Evolutionary conservation across 2,329 filamentous ascomycete species (phyloP).

Genomic region (Colletotrichum falcatum): DNA sequence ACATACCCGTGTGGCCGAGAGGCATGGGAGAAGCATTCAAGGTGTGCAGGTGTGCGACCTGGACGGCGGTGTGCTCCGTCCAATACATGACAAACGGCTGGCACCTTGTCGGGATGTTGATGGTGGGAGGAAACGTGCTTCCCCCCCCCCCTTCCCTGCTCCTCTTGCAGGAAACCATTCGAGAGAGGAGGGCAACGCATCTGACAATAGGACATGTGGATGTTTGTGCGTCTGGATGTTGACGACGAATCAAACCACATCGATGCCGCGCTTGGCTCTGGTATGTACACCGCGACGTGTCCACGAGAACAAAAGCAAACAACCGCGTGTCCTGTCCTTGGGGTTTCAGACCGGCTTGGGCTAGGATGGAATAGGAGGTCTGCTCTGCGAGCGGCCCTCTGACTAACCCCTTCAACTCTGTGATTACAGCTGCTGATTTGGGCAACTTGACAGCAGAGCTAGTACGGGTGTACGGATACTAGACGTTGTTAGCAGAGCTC

Average conservation of each 20-base stretch:
- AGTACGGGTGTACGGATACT: constrained; percentile 4
- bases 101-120: background rate
- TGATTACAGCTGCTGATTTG: no score
- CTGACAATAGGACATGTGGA: constrained; percentile 4
- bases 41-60: background rate
- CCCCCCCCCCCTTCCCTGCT: background rate
- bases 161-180: constrained; percentile 3
- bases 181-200: constrained; percentile 9
- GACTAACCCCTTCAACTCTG: background rate
- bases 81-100: background rate
- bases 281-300: background rate
- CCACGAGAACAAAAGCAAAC: background rate
- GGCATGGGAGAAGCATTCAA: background rate
- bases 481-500: background rate
- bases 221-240: background rate
- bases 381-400: background rate
- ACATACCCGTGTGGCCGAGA: no score
- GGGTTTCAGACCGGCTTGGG: background rate
- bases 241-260: background rate
- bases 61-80: background rate
- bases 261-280: background rate
- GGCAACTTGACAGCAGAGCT: constrained; percentile 25
- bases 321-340: no score
- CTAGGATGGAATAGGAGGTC: background rate
- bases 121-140: background rate